Percentiles rank a stretch among this genome's conserved stretches.
Conservation (phyloP, 148 eudicot genomes). For the Euryodendron excelsum region DNA sequence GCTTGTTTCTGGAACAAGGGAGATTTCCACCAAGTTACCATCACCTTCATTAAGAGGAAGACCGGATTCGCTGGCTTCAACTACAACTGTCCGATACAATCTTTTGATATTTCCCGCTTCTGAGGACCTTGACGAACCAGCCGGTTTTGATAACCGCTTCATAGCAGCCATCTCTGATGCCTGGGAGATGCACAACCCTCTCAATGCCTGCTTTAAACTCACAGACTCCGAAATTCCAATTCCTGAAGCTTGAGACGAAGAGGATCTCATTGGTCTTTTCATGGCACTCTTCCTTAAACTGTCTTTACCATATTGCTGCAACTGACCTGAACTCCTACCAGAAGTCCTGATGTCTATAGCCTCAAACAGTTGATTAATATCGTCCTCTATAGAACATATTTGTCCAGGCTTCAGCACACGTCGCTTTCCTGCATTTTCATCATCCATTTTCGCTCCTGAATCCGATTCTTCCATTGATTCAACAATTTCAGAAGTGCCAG, state of each 20-base stretch:
- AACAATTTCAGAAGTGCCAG: conserved; percentile 58
- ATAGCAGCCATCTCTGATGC: conserved; percentile 92
- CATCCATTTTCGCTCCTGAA: conserved; percentile 21
- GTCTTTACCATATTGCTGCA: conserved; percentile 20
- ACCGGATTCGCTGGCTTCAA: conserved; percentile 34
- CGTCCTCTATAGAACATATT: conserved; percentile 64
- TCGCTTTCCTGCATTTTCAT: conserved; percentile 29
- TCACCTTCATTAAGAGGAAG: conserved; percentile 27
- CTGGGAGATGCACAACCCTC: conserved; percentile 80
- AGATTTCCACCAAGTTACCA: conserved; percentile 41
- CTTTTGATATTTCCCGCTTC: conserved; percentile 42
- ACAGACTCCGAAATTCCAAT: conserved; percentile 65
- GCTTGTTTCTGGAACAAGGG: conserved; percentile 48
- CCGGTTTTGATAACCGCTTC: conserved; percentile 49
- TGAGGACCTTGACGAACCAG: conserved; percentile 37
- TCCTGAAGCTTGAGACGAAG: conserved; percentile 47
- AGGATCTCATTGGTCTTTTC: conserved; percentile 67
- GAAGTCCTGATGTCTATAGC: conserved; percentile 53
- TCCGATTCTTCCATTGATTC: conserved; percentile 52
- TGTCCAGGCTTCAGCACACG: conserved; percentile 41
- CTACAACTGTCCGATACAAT: conserved; percentile 35
- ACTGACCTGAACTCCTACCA: conserved; percentile 23
- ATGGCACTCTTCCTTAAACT: conserved; percentile 48
- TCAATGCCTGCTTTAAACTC: conserved; percentile 75
- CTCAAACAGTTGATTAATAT: conserved; percentile 70